Base-by-base conservation (phyloP, 768 basidiomycete genomes). In the Xerocomellus chrysenteron region DNA sequence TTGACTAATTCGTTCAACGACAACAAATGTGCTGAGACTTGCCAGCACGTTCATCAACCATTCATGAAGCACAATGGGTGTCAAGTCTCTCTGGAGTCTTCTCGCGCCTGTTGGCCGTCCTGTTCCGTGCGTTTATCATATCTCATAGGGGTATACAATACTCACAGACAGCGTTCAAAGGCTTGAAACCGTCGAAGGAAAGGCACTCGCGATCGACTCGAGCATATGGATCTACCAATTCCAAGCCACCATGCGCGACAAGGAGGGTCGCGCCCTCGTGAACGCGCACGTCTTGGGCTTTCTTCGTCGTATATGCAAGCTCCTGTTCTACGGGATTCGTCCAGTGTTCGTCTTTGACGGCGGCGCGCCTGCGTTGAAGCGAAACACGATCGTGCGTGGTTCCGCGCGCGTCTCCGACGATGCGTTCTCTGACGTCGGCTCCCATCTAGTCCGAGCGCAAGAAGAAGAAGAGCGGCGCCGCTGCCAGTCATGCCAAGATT, bases 221-320 rank as follows among this genome's bases (percentile, higher is more conserved):
- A 97, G 94, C 63, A 98, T 99, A 60, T 99, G 97, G 97, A 86
- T 99, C 52, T 99, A 99, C 73, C 97, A 99, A 72, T 99, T 99
- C 67, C 96, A 98, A 75, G 95, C 96, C 21, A 98, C 97, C 10
- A 98, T 98, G 95, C 85, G 97, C 24, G 95, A 96, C 73, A 98
- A 94, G 67, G 94, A 98, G 56, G 97, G 97, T 28, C 85, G 87
- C 24, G 91, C 82, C 13, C 75, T 99, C 43, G 83, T 89, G 50
- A 98, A 98, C 67, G 95, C 96, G 1, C 97, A 98, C 74, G 86
- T 99, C 16, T 76, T 98, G 43, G 94, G 96, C 54, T 92, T 92
- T 72, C 75, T 92, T 43, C 82, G 96, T 32, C 83, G 97, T 2
- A 97, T 98, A 55, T 86, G 87, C 73, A 98, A 98, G 73, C 80